Conservation (phyloP, 352 stramenopile species). For the Elongisporangium anandrum region DNA sequence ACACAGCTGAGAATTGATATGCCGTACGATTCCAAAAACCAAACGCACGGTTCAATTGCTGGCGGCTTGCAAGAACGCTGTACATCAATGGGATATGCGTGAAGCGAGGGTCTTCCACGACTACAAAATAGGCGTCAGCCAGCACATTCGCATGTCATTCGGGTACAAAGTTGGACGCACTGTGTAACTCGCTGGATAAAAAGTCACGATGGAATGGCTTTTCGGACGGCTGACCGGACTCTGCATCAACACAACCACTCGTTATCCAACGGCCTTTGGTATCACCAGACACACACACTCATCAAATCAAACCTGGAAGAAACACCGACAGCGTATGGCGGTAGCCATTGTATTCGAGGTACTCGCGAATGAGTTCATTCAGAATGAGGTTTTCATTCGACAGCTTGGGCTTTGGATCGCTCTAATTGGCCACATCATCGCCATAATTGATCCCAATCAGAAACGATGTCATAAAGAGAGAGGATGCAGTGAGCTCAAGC, state of each 20-base stretch:
- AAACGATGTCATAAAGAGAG: background rate
- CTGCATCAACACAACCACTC: slow-evolving; percentile 15
- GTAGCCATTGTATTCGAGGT: slow-evolving; percentile 94
- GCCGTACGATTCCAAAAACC: background rate
- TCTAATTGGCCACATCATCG: no score
- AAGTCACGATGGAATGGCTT: slow-evolving; percentile 78
- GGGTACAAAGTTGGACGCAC: no score
- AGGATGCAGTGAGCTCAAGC: background rate
- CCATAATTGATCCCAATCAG: no score
- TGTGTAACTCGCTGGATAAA: slow-evolving; percentile 74
- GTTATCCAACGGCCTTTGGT: background rate
- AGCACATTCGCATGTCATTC: no score
- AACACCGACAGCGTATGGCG: slow-evolving; percentile 86
- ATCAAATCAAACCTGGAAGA: slow-evolving; percentile 36
- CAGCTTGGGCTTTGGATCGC: slow-evolving; percentile 66
- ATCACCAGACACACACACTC: slow-evolving; percentile 1
- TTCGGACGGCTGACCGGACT: slow-evolving; percentile 80
- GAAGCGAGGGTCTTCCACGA: slow-evolving; percentile 61
- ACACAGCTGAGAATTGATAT: background rate
- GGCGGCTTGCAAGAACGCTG: slow-evolving; percentile 58
- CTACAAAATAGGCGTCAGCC: slow-evolving; percentile 16
- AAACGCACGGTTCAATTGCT: slow-evolving; percentile 28
- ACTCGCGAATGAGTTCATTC: slow-evolving; percentile 93
- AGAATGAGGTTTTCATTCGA: slow-evolving; percentile 93
- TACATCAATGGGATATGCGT: slow-evolving; percentile 80